phyloP scores from a whole-genome alignment of 805 yeast genomes.

The Teunomyces funiuensis region DNA sequence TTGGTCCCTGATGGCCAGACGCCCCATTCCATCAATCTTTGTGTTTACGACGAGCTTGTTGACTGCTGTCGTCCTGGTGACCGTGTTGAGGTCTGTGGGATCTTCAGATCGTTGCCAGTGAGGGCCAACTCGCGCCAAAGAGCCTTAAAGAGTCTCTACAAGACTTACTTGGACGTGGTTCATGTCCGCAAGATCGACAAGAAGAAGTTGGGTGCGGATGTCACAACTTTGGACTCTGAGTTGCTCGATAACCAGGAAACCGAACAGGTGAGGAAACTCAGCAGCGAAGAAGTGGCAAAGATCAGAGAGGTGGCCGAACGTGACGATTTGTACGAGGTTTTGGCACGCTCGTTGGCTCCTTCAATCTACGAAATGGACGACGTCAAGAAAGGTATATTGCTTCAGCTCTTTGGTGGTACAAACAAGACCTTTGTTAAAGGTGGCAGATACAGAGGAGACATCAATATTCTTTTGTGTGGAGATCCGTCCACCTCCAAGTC shows the following conservation, averaged over 20 bases:
- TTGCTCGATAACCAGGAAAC: constrained; percentile 69
- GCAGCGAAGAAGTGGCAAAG: constrained; percentile 65
- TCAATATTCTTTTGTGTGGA: constrained; percentile 89
- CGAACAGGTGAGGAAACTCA: constrained; percentile 69
- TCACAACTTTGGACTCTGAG: constrained; percentile 54
- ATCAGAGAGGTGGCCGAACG: constrained; percentile 65
- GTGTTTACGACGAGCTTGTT: constrained; percentile 94
- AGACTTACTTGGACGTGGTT: constrained; percentile 91
- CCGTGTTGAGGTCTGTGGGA: constrained; percentile 91
- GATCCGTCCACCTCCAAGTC: constrained; percentile 98
- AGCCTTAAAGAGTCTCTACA: constrained; percentile 78
- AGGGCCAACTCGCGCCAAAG: constrained; percentile 84
- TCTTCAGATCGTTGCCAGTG: constrained; percentile 90
- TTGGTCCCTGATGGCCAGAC: constrained; percentile 97
- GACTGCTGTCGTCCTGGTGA: constrained; percentile 97
- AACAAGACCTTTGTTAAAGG: constrained; percentile 86
- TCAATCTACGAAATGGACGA: constrained; percentile 95
- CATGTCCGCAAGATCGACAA: constrained; percentile 86
- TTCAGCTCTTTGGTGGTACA: constrained; percentile 95
- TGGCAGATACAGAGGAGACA: constrained; percentile 94
- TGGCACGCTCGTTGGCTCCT: constrained; percentile 94
- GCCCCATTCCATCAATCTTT: constrained; percentile 90
- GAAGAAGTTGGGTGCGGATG: constrained; percentile 77
- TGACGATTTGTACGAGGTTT: constrained; percentile 77
- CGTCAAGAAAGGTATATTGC: constrained; percentile 89